Evolutionary conservation across 305 asterid species (phyloP).

Genomic region (Rubia tinctorum): DNA sequence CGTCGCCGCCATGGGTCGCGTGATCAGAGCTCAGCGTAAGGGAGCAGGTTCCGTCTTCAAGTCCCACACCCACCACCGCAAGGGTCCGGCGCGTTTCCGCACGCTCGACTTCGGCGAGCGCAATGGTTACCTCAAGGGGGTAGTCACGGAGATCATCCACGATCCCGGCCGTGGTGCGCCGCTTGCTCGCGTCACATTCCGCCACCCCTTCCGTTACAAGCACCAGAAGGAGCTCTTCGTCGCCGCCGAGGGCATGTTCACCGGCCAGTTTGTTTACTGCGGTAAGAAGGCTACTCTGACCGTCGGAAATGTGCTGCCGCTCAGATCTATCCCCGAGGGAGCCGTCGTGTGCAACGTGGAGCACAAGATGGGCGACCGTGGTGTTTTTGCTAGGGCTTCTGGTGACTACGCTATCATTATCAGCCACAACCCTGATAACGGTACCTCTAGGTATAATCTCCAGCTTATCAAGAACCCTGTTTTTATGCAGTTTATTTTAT

Average conservation of each 20-base stretch:
- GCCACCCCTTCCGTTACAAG: slow-evolving; percentile 82
- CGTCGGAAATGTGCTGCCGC: slow-evolving; percentile 84
- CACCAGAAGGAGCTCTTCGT: slow-evolving; percentile 97
- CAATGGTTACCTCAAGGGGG: slow-evolving; percentile 88
- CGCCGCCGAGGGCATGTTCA: slow-evolving; percentile 91
- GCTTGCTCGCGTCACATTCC: slow-evolving; percentile 80
- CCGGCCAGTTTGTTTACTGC: slow-evolving; percentile 83
- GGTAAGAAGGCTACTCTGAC: slow-evolving; percentile 79
- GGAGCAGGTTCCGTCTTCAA: slow-evolving; percentile 92
- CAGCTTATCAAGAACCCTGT: not conserved
- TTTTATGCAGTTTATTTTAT: not conserved
- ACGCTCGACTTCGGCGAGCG: slow-evolving; percentile 93
- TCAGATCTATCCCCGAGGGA: slow-evolving; percentile 83
- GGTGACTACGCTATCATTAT: slow-evolving; percentile 93
- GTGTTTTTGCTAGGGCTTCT: slow-evolving; percentile 80
- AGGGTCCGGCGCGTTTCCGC: slow-evolving; percentile 89
- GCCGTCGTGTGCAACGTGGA: slow-evolving; percentile 93
- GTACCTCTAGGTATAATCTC: slow-evolving; percentile 60
- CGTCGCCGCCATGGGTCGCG: slow-evolving; percentile 67
- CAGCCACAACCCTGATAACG: slow-evolving; percentile 90
- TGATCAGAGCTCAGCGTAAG: slow-evolving; percentile 93
- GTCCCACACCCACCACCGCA: slow-evolving; percentile 93
- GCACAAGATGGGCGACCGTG: slow-evolving; percentile 95
- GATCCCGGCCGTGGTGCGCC: slow-evolving; percentile 98
- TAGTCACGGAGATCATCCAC: slow-evolving; percentile 77